Conservation (phyloP, 257 asterid species). For the Solanum pennellii region DNA sequence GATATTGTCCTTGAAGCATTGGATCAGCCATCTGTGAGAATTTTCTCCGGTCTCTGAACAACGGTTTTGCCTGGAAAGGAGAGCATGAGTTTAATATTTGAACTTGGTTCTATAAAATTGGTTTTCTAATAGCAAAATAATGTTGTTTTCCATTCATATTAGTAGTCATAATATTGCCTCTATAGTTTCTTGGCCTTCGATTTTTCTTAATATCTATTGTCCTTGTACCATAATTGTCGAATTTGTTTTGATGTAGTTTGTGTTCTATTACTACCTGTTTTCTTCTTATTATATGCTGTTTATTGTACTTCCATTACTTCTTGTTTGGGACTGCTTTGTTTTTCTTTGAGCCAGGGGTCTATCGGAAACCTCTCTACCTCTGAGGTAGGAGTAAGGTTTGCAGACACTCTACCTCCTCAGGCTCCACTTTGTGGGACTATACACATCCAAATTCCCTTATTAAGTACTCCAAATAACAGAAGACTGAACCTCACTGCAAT, state of each 20-base stretch:
- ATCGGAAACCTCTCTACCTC: not conserved
- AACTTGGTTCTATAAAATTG: not conserved
- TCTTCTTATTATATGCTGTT: not conserved
- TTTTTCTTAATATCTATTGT: not conserved
- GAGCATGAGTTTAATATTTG: not conserved
- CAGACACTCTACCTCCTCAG: not conserved
- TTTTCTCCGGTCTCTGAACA: constrained; percentile 70
- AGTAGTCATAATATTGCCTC: not conserved
- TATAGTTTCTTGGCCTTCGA: not conserved
- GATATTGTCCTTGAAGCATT: constrained; percentile 71
- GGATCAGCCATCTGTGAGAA: constrained; percentile 76
- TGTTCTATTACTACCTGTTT: not conserved
- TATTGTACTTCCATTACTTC: not conserved
- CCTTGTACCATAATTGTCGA: not conserved
- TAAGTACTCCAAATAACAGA: not conserved
- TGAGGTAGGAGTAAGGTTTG: not conserved
- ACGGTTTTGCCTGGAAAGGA: constrained; percentile 67
- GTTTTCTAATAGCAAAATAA: not conserved
- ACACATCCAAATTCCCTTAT: not conserved
- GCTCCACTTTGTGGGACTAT: not conserved
- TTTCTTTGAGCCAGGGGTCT: not conserved
- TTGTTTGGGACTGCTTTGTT: not conserved
- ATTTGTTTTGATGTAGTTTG: not conserved
- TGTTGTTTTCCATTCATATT: not conserved
- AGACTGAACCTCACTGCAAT: not conserved